phyloP scores from a whole-genome alignment of 345 rosid species.

The Arabidopsis arenosa region DNA sequence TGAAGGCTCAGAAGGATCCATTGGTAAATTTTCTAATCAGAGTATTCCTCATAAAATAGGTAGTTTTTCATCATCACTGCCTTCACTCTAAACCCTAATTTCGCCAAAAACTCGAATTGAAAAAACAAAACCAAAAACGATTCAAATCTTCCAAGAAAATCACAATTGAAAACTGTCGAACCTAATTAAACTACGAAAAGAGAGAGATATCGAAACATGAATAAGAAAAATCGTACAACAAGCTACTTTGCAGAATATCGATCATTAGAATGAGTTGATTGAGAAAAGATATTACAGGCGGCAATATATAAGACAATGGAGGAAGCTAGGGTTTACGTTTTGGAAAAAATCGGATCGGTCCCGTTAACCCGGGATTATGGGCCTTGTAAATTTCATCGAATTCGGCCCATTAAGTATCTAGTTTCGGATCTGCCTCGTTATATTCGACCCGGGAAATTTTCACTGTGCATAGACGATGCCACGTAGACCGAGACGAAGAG shows the following conservation, averaged over 20 bases:
- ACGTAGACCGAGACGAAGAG: constrained; percentile 18
- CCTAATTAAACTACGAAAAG: too few species aligned
- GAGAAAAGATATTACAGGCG: background rate
- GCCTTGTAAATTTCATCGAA: background rate
- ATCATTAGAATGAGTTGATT: background rate
- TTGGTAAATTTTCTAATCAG: constrained; percentile 48
- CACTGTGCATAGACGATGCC: background rate
- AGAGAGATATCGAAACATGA: background rate
- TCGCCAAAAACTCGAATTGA: background rate
- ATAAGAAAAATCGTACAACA: background rate
- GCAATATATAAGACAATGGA: constrained; percentile 27
- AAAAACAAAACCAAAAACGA: background rate
- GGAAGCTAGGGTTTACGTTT: constrained; percentile 39
- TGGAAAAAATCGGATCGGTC: background rate
- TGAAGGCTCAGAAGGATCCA: constrained; percentile 53
- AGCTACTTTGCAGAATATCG: background rate
- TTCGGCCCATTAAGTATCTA: constrained; percentile 8
- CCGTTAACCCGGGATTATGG: background rate
- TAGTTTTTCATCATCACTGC: constrained; percentile 48
- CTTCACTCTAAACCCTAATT: constrained; percentile 18
- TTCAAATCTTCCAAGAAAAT: background rate
- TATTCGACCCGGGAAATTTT: background rate
- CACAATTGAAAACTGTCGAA: background rate
- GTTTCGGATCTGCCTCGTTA: background rate
- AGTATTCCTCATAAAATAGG: constrained; percentile 43